These are phyloP conservation scores for Ascochyta clinopodiicola DNA, from an alignment of 2,329 filamentous ascomycete species.

Conservation along the genomic window DNA sequence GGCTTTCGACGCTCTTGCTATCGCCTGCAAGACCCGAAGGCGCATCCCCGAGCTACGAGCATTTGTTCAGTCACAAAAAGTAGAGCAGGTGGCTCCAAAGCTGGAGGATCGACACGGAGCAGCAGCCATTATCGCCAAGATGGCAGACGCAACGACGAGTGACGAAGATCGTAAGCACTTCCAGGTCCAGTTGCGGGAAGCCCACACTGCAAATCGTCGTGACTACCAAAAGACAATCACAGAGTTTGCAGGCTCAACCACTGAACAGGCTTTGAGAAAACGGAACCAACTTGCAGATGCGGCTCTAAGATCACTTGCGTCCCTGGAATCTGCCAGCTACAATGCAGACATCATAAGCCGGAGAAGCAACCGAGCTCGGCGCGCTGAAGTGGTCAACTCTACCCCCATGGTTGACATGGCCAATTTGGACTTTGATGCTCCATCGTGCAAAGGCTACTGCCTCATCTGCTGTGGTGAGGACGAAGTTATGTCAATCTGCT, in stretches of 20 bases:
- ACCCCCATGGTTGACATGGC: conserved; percentile 23
- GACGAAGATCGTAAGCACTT: conserved; percentile 23
- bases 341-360: conserved; percentile 43
- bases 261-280: conserved; percentile 18
- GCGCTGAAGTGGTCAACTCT: conserved; percentile 31
- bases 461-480: conserved; percentile 43
- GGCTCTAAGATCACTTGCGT: conserved; percentile 34
- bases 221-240: conserved; percentile 26
- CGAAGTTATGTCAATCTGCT: conserved; percentile 43
- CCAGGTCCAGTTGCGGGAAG: conserved; percentile 34
- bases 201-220: conserved; percentile 38
- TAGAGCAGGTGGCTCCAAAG: conserved; percentile 35
- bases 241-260: conserved; percentile 19
- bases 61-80: conserved; percentile 37
- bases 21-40: conserved; percentile 42
- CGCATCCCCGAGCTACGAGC: conserved; percentile 31
- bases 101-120: conserved; percentile 42
- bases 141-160: conserved; percentile 20
- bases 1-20: conserved; percentile 35
- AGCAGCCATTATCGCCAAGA: conserved; percentile 31
- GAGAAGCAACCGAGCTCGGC: conserved; percentile 41
- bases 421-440: conserved; percentile 35
- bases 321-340: conserved; percentile 37
- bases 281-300: conserved; percentile 39
- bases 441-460: conserved; percentile 38